A percentile compares a stretch with the other conserved stretches of the same genome.
Conservation (phyloP, 345 rosid genomes). For the Combretum micranthum region DNA sequence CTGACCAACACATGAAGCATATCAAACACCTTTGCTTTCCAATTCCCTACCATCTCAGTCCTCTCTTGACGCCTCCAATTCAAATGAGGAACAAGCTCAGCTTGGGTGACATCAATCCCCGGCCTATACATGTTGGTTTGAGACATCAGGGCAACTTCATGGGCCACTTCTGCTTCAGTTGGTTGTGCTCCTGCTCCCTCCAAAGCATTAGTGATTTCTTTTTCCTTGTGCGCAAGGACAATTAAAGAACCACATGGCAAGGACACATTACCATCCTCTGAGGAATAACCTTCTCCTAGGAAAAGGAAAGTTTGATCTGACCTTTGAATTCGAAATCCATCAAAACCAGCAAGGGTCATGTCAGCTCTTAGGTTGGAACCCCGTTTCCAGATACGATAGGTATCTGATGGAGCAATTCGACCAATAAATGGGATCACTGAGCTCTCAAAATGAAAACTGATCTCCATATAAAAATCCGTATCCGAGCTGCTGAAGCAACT, state of each 20-base stretch:
- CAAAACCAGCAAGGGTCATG: slow-evolving; percentile 96
- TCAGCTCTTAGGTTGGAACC: slow-evolving; percentile 99
- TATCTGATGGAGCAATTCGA: slow-evolving; percentile 98
- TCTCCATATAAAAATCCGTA: slow-evolving; percentile 99
- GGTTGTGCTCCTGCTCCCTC: slow-evolving; percentile 97
- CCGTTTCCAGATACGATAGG: slow-evolving; percentile 97
- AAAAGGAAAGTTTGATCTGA: slow-evolving; percentile 91
- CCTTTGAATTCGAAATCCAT: slow-evolving; percentile 90
- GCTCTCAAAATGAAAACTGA: slow-evolving; percentile 94
- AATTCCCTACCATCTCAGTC: slow-evolving; percentile 83
- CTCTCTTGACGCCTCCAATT: slow-evolving; percentile 99
- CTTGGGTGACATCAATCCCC: slow-evolving; percentile 97
- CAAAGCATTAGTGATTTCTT: slow-evolving; percentile 89
- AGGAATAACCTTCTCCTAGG: slow-evolving; percentile 76
- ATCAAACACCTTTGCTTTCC: slow-evolving; percentile 97
- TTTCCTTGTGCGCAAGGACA: slow-evolving; percentile 91
- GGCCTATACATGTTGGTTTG: slow-evolving; percentile 99
- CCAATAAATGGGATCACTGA: slow-evolving; percentile 94
- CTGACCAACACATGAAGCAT: slow-evolving; percentile 98
- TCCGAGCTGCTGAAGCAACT: slow-evolving; percentile 72
- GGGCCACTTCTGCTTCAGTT: slow-evolving; percentile 87
- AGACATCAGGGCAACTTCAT: slow-evolving; percentile 91
- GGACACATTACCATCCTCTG: slow-evolving; percentile 63
- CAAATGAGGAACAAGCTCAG: slow-evolving; percentile 80
- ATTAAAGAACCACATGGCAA: slow-evolving; percentile 73